Conservation (phyloP, 129 eudicot genomes). For the Chrysanthemum makinoi region DNA sequence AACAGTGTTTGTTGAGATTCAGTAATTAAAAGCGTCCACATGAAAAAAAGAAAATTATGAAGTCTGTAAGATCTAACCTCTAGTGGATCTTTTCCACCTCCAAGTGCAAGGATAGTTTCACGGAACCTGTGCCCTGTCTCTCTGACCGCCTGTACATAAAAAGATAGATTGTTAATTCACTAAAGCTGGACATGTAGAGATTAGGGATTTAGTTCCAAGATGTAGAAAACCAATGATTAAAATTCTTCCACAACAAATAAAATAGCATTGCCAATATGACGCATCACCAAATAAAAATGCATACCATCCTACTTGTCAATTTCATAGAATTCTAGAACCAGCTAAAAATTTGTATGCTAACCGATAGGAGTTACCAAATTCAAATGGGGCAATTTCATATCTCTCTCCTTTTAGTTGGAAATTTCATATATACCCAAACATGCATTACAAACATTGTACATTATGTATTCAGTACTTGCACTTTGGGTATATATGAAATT, state of each 20-base stretch:
- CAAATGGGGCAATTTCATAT: too few relatives aligned
- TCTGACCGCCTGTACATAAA: slow-evolving; percentile 54
- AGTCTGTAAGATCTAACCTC: slow-evolving; percentile 29
- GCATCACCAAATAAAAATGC: not conserved
- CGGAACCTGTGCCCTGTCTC: slow-evolving; percentile 75
- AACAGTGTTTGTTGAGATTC: not conserved
- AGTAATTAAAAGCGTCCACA: not conserved
- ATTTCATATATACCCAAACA: too few relatives aligned
- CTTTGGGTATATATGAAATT: too few relatives aligned
- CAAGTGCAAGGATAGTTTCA: slow-evolving; percentile 86
- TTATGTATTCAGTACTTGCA: too few relatives aligned
- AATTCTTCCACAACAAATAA: not conserved
- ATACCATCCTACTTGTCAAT: not conserved
- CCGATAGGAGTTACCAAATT: not conserved
- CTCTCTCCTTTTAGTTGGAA: too few relatives aligned
- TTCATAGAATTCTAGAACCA: not conserved
- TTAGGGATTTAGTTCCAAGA: not conserved
- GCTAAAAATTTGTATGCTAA: not conserved
- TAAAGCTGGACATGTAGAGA: not conserved
- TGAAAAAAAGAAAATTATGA: not conserved
- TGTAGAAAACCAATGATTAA: not conserved
- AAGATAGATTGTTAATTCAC: not conserved
- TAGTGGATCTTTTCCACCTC: slow-evolving; percentile 88
- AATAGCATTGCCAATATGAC: not conserved
- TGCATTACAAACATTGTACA: too few relatives aligned